Base-by-base conservation (phyloP, 2,329 filamentous ascomycete genomes). In the Cadophora sp. region DNA sequence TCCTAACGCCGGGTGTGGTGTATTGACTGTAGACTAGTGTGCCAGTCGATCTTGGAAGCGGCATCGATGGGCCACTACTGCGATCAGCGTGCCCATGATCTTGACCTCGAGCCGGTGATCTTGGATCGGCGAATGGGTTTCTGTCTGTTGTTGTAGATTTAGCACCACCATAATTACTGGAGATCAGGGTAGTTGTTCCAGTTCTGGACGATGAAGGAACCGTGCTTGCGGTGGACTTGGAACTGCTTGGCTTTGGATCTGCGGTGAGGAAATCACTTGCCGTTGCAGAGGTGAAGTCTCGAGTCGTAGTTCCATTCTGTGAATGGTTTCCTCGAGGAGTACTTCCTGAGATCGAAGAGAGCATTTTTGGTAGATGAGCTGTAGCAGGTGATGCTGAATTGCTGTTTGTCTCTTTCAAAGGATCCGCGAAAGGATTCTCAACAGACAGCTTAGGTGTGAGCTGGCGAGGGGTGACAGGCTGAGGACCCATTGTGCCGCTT, bases 61-160 rank as follows among this genome's bases (percentile, higher is more conserved):
- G 56, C 14, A 34, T 59, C 27, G 56, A 40, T 16, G 34, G 19
- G 7, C 31, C 55, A 31, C 6, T 37, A 12, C n/a, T 34, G 37
- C 1, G 24, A 1, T 11, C 34, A 43, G 14, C 3, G 9, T 37
- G 22, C 43, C 22, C 22, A 19, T 7, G 34, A 22, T 43, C 24
- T 11, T 43, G 22, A 26, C 12, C 34, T 24, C 31, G 61, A 46
- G 37, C 24, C 43, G n/a, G 61, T 40, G 24, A 19, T 40, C 22
- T 26, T 4, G 62, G 51, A 14, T 56, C 51, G 2, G 62, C 62
- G 12, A 64, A 64, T 12, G 62, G 51, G 19, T 58, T 64, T 24
- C 34, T 16, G 19, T 55, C 24, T 19, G 14, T 19, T 2, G 9
- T 11, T 11, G 51, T 4, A 29, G 46, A 53, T 26, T 5, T 56